Base-by-base conservation (phyloP, 148 eudicot genomes). In the Salicornia ramosissima region DNA sequence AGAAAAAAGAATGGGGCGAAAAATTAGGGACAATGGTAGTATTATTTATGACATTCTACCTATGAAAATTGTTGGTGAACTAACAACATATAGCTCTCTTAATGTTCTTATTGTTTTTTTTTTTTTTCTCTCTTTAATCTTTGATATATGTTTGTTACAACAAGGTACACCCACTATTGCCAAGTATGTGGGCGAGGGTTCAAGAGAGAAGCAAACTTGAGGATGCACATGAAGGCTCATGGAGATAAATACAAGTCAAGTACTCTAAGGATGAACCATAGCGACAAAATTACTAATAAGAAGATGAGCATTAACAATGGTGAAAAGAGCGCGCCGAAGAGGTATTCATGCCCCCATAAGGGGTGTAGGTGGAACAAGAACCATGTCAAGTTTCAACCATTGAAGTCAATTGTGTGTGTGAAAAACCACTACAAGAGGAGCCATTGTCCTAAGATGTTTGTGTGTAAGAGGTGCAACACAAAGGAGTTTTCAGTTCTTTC, bases 171-270 rank as follows among this genome's bases (percentile, higher is more conserved):
- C 6, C 96, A 89, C 70, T 92, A 81, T 50, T 92, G 97, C 63
- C 86, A 83, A 69, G 84, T 92, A 2, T 92, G 97, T 39, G 89
- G 89, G n/a, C 87, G 90, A 68, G 97, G 97, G 62, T 92, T 92
- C 62, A 92, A 92, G 68, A 67, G 97, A 21, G 96, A 92, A 54
- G 96, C 97, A 3, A 92, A 92, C 70, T 73, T 89, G 72, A 81
- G 96, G 66, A 92, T 92, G 97, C 97, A 92, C 79, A 92, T 92
- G 97, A 77, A 92, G 52, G 92, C 96, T 14, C 97, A 92, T 68
- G 97, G 97, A 6, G 96, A 89, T 22, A 86, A 86, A 78, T 92
- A 89, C 78, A 92, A 89, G 81, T 83, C 96, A 0, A 81, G 75
- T 12, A 18, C 89, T 86, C 1, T 89, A 89, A 15, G 4, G 40